Base-by-base conservation (phyloP, 2,329 filamentous ascomycete genomes). In the Calonectria fujianensis region DNA sequence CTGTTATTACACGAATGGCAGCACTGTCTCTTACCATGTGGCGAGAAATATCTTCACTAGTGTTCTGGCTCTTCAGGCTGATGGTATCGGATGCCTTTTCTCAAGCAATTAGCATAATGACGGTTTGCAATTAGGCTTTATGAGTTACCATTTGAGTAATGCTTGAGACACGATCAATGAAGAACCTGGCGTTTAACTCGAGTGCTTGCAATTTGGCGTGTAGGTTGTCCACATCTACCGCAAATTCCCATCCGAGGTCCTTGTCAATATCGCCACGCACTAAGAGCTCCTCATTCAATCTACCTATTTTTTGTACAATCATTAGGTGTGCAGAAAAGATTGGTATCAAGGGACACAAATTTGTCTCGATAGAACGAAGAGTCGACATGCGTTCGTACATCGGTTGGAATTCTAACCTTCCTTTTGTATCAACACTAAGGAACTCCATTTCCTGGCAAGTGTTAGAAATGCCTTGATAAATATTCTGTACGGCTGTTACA, bases 1-100 rank as follows among this genome's bases (percentile, higher is more conserved):
- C 31, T 24, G 54, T 59, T 59, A 59, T 59, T 3, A 59, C 54
- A 37, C 54, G 54, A 37, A 59, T 37, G n/a, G 54, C 54, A n/a
- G 54, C 31, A 10, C 54, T 59, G 4, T 59, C 54, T 37, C 31
- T 35, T 10, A 59, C 31, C 54, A 59, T 59, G 11, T 59, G 31
- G 20, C 18, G 20, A 14, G 54, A 59, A 13, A 59, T 59, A 4
- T 59, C 54, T 37, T 59, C 54, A n/a, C 31, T 35, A 7, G 54
- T 37, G n/a, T 59, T 59, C 31, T 59, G 54, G 9, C 54, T 59
- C 24, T 59, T 59, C 11, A 59, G 9, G 20, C 54, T 59, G 2
- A 59, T 59, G 32, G 54, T 59, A 32, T 59, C 54, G 11, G 54
- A 59, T 37, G 54, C 54, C 54, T 59, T 24, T 37, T 37, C 2